A percentile compares a stretch with the other conserved stretches of the same genome.
Evolutionary conservation across 768 basidiomycete genomes (phyloP).

Genomic region (Agrocybe pediades): DNA sequence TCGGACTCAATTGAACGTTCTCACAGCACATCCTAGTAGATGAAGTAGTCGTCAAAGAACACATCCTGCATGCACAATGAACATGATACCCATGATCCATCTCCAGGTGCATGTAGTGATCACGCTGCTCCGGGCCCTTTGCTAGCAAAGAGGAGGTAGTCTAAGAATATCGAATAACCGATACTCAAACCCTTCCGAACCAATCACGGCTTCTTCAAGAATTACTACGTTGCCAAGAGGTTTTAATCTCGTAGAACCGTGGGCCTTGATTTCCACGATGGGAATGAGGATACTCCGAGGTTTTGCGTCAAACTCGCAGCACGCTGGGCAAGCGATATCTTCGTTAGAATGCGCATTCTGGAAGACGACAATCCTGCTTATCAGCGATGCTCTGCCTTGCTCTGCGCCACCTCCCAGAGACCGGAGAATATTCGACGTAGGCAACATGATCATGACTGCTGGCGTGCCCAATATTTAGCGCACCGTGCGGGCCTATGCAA

Average conservation of each 20-base stretch:
- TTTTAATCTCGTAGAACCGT: neutral
- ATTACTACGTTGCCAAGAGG: neutral
- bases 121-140: neutral
- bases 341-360: neutral
- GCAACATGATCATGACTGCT: too few species aligned
- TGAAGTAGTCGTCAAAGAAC: too few species aligned
- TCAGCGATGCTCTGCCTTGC: too few species aligned
- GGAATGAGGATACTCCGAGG: neutral
- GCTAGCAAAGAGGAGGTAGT: neutral
- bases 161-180: neutral
- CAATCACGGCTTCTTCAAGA: neutral
- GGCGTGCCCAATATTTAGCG: too few species aligned
- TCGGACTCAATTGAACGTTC: neutral
- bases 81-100: neutral
- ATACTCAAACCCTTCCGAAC: neutral
- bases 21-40: neutral
- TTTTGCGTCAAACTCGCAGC: neutral
- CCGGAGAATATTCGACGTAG: neutral
- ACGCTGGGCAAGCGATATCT: neutral
- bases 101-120: neutral
- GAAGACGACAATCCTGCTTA: neutral
- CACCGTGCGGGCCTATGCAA: too few species aligned
- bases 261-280: neutral
- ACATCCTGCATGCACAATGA: neutral
- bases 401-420: too few species aligned